Evolutionary conservation across 2,329 filamentous ascomycete genomes (phyloP), one percentile per base, ranked within the genome.

Genomic region (Bipolaris oryzae): DNA sequence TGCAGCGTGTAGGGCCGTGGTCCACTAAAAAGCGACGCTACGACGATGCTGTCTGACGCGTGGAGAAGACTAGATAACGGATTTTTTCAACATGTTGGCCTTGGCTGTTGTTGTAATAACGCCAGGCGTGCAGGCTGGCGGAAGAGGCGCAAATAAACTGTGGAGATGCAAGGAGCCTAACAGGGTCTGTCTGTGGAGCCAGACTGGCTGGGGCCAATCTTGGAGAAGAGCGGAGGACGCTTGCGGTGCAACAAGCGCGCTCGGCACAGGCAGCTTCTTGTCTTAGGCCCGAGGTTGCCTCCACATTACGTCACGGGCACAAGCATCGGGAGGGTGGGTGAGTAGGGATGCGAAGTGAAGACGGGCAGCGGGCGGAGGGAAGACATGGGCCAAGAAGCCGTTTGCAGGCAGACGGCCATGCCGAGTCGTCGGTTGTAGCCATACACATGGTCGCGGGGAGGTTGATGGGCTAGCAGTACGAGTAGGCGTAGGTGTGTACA

Each of bases 51-150:
- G 60, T 58, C 66, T 61, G 64, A 68, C 63, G 60, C 60, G 59
- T 68, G 66, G 65, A 66, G 64, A 49, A 63, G 53, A 70, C 66
- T 70, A 70, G 66, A 65, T 63, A 67, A 69, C 58, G 61, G 37
- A 42, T 66, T 41, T 67, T 70, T 67, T 58, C 58, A 66, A 51
- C 56, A 64, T 64, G 58, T 63, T 64, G 67, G 66, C 60, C 66
- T 69, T 69, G 66, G 66, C 66, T 64, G 64, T 58, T 63, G 67
- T 69, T 64, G 67, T 60, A 62, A 57, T 57, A 38, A 60, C 51
- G 57, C 58, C 56, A 57, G 56, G 62, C 58, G 61, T 62, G 53
- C 55, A 58, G 25, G 57, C 53, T 63, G 64, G 60, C 60, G 61
- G 63, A 57, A 62, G 63, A 64, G 61, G 61, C 64, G 63, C 61